Evolutionary conservation across 768 basidiomycete genomes (phyloP).

Genomic region (Lentinus tigrinus): DNA sequence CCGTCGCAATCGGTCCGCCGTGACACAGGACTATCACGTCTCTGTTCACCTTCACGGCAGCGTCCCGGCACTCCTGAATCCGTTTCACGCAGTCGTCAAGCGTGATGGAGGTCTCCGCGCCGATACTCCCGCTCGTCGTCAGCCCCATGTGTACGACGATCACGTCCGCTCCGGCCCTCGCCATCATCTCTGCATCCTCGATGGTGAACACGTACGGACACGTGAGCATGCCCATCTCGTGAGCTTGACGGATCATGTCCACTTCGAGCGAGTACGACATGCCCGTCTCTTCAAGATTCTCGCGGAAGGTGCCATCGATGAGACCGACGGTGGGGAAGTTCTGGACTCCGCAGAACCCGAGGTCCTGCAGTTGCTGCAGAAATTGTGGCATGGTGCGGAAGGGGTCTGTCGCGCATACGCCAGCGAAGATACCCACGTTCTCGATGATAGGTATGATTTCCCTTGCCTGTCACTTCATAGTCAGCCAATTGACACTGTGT

Average conservation of each 20-base stretch:
- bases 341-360: slow-evolving; percentile 24
- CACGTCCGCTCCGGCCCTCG: slow-evolving; percentile 19
- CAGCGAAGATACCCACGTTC: slow-evolving; percentile 13
- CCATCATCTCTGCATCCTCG: slow-evolving; percentile 16
- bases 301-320: slow-evolving; percentile 20
- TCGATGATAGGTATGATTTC: slow-evolving; percentile 19
- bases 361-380: slow-evolving; percentile 14
- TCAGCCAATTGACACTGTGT: no score
- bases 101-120: slow-evolving; percentile 17
- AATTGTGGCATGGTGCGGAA: slow-evolving; percentile 22
- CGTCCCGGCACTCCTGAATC: slow-evolving; percentile 20
- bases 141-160: slow-evolving; percentile 23
- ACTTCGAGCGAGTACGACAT: slow-evolving; percentile 21
- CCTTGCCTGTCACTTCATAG: slow-evolving; percentile 4
- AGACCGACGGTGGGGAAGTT: slow-evolving; percentile 24
- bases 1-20: slow-evolving; percentile 19
- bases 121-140: slow-evolving; percentile 21
- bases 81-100: slow-evolving; percentile 17
- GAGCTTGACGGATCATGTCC: slow-evolving; percentile 20
- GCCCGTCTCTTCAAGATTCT: slow-evolving; percentile 23
- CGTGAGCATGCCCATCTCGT: slow-evolving; percentile 16
- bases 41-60: slow-evolving; percentile 14
- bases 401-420: slow-evolving; percentile 22
- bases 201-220: slow-evolving; percentile 20
- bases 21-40: slow-evolving; percentile 21